phyloP scores from a whole-genome alignment of 768 basidiomycete species.

The Termitomyces sp. region DNA sequence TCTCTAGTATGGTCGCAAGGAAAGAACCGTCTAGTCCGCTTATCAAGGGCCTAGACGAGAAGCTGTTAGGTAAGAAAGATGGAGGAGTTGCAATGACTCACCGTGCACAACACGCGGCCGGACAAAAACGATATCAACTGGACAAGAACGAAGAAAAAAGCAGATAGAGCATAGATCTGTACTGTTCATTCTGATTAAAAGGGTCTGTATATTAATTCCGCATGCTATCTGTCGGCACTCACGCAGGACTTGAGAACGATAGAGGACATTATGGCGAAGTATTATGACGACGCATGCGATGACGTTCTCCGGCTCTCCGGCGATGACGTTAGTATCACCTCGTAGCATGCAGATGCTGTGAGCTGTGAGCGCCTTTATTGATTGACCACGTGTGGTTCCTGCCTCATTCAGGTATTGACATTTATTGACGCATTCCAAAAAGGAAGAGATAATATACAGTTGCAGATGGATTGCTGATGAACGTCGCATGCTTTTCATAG shows the following conservation, averaged over 20 bases:
- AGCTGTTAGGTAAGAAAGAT: not conserved
- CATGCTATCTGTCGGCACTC: constrained; percentile 79
- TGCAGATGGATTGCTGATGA: too few species aligned
- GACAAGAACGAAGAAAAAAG: constrained; percentile 67
- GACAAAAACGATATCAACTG: constrained; percentile 85
- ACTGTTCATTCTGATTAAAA: too few species aligned
- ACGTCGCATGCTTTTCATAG: too few species aligned
- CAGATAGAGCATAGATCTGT: constrained; percentile 52
- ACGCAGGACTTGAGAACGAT: constrained; percentile 72
- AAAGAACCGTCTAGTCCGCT: constrained; percentile 81
- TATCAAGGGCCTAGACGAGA: constrained; percentile 42
- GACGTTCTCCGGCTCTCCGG: too few species aligned
- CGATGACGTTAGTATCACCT: too few species aligned
- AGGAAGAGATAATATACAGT: too few species aligned
- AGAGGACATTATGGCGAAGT: constrained; percentile 72
- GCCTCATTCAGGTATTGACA: too few species aligned
- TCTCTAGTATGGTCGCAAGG: constrained; percentile 80
- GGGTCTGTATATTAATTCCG: not conserved
- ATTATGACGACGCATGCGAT: constrained; percentile 41
- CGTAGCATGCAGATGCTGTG: too few species aligned
- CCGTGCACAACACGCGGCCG: constrained; percentile 68
- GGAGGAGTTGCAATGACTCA: constrained; percentile 17
- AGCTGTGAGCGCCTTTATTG: too few species aligned
- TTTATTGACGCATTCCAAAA: too few species aligned
- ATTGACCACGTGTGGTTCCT: too few species aligned